Percentiles rank a stretch among this genome's conserved stretches.
These are phyloP conservation scores for Xylariales sp. DNA, from an alignment of 2,329 filamentous ascomycete species.

Conservation along the genomic window DNA sequence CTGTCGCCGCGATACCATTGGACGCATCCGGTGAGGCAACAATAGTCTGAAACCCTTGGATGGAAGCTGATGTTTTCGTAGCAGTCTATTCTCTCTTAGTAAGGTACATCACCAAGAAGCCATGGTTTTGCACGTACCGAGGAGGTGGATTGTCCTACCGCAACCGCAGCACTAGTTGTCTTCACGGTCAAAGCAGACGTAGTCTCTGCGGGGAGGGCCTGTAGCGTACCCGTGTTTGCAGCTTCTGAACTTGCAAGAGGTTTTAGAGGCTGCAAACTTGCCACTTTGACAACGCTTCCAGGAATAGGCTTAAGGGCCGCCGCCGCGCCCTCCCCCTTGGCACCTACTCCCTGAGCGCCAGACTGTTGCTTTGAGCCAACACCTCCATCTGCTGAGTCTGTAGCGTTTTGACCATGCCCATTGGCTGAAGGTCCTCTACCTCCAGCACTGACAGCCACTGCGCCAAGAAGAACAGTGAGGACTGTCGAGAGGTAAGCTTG, in stretches of 20 bases:
- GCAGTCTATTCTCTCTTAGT: neutral
- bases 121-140: neutral
- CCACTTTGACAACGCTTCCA: constrained; percentile 2
- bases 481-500: constrained; percentile 4
- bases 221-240: neutral
- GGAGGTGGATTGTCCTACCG: neutral
- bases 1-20: neutral
- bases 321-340: neutral
- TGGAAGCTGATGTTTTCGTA: neutral
- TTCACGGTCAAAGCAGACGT: neutral
- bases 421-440: too few relatives aligned
- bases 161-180: neutral
- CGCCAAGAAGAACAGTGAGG: neutral
- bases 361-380: neutral
- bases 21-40: neutral
- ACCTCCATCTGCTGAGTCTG: neutral
- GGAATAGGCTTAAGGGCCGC: constrained; percentile 3
- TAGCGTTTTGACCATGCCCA: too few relatives aligned
- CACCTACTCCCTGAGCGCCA: constrained; percentile 1
- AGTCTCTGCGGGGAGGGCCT: neutral
- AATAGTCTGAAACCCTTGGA: constrained; percentile 2
- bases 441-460: neutral
- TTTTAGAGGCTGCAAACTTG: constrained; percentile 1
- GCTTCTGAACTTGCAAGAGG: neutral
- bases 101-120: neutral